Conservation (phyloP, 805 yeast genomes). For the Starmerella ratchasimensis region DNA sequence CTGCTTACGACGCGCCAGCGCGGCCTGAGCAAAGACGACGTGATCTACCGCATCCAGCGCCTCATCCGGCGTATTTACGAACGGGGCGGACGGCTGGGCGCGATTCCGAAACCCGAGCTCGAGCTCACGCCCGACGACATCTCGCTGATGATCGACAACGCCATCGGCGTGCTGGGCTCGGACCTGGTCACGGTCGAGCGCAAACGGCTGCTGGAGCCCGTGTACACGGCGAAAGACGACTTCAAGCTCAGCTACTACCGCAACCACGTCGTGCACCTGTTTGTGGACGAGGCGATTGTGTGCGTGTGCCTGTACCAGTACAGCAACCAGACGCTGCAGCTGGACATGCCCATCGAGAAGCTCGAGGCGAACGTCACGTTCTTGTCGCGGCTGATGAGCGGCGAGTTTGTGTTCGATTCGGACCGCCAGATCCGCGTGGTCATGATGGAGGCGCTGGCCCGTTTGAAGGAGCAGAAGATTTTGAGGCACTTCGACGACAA, state of each 20-base stretch:
- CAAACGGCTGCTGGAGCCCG: slow-evolving; percentile 28
- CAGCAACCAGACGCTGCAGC: slow-evolving; percentile 14
- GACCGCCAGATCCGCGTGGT: slow-evolving; percentile 25
- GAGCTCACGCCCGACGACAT: slow-evolving; percentile 19
- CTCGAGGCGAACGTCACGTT: slow-evolving; percentile 25
- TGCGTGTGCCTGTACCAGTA: slow-evolving; percentile 30
- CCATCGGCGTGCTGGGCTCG: slow-evolving; percentile 30
- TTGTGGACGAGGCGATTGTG: slow-evolving; percentile 38
- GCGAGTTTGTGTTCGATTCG: slow-evolving; percentile 29
- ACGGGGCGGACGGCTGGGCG: slow-evolving; percentile 31
- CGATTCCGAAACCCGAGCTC: slow-evolving; percentile 21
- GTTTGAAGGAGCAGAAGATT: slow-evolving; percentile 24
- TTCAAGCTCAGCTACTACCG: slow-evolving; percentile 47
- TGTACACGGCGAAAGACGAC: slow-evolving; percentile 33
- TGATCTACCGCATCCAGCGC: slow-evolving; percentile 27
- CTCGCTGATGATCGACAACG: slow-evolving; percentile 28
- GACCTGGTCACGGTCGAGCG: slow-evolving; percentile 26
- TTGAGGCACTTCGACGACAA: slow-evolving; percentile 16
- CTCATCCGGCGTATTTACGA: slow-evolving; percentile 26
- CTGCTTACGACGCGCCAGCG: slow-evolving; percentile 30
- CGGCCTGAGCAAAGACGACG: slow-evolving; percentile 28
- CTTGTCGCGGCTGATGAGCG: slow-evolving; percentile 27
- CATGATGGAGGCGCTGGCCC: slow-evolving; percentile 23
- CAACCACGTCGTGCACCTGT: slow-evolving; percentile 41
- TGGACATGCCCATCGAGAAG: slow-evolving; percentile 20